phyloP scores from a whole-genome alignment of 805 yeast genomes.

The Kodamaea leandrae region DNA sequence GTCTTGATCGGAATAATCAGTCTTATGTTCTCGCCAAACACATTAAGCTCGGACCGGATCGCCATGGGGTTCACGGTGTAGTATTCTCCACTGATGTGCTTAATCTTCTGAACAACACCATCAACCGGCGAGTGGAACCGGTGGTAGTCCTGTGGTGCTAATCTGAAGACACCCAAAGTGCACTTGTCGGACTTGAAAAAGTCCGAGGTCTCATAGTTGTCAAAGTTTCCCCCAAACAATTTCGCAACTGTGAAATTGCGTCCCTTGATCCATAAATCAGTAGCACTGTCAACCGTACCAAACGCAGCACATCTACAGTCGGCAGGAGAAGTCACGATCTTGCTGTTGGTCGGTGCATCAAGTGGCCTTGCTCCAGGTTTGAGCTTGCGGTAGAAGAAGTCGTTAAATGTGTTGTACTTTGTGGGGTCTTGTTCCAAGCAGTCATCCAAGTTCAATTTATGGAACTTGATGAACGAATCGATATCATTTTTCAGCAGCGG shows the following conservation, averaged over 20 bases:
- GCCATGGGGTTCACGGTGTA: slow-evolving; percentile 99
- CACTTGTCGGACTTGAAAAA: slow-evolving; percentile 42
- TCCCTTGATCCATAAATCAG: slow-evolving; percentile 87
- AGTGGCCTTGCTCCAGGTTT: slow-evolving; percentile 68
- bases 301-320: slow-evolving; percentile 84
- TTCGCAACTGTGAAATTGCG: slow-evolving; percentile 65
- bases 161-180: slow-evolving; percentile 73
- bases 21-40: slow-evolving; percentile 87
- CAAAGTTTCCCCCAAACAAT: slow-evolving; percentile 49
- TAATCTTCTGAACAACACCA: slow-evolving; percentile 67
- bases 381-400: slow-evolving; percentile 80
- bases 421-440: slow-evolving; percentile 50
- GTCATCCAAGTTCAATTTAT: slow-evolving; percentile 72
- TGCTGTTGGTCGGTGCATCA: slow-evolving; percentile 52
- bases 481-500: slow-evolving; percentile 67
- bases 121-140: slow-evolving; percentile 86
- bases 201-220: slow-evolving; percentile 40
- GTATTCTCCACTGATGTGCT: slow-evolving; percentile 80
- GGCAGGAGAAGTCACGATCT: slow-evolving; percentile 71
- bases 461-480: slow-evolving; percentile 75
- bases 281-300: slow-evolving; percentile 55
- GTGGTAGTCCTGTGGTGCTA: slow-evolving; percentile 97
- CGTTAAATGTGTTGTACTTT: slow-evolving; percentile 72
- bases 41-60: slow-evolving; percentile 80
- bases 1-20: slow-evolving; percentile 76